These are phyloP conservation scores for Epithemia pelagica DNA, from an alignment of 108 stramenopile species.

Conservation along the genomic window DNA sequence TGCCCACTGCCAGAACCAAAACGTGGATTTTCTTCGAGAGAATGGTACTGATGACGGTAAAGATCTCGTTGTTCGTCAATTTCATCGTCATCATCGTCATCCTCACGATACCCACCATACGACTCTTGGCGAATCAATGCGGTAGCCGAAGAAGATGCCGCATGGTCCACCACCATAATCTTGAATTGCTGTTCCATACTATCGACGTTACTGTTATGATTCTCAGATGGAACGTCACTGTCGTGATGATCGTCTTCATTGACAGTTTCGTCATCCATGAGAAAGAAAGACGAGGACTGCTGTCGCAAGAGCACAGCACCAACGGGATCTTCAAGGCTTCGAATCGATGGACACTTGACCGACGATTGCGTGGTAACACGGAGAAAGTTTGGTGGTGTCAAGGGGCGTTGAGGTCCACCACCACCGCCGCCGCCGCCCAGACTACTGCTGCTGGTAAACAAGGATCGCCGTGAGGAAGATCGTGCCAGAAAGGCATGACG, in stretches of 20 bases:
- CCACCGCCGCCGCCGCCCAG: not conserved
- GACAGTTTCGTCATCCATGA: not conserved
- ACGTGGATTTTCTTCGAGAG: too few relatives aligned
- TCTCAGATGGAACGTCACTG: not conserved
- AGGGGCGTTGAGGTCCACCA: not conserved
- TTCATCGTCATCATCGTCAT: not conserved
- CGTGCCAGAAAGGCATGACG: not conserved
- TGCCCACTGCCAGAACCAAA: too few relatives aligned
- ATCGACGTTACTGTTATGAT: not conserved
- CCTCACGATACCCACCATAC: not conserved
- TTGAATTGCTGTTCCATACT: not conserved
- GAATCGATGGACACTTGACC: not conserved
- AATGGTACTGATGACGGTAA: not conserved
- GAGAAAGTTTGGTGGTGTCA: slow-evolving; percentile 11
- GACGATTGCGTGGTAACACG: slow-evolving; percentile 7
- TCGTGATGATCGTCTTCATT: not conserved
- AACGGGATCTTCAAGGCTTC: not conserved
- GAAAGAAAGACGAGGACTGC: not conserved
- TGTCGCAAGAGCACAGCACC: not conserved
- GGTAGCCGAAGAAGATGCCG: not conserved
- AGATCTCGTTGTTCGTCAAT: not conserved
- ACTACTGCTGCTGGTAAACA: slow-evolving; percentile 1
- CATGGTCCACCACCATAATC: not conserved
- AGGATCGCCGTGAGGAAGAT: not conserved
- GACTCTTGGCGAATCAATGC: not conserved